phyloP scores from a whole-genome alignment of 2,329 filamentous ascomycete species.

The Diplodia scrobiculata region DNA sequence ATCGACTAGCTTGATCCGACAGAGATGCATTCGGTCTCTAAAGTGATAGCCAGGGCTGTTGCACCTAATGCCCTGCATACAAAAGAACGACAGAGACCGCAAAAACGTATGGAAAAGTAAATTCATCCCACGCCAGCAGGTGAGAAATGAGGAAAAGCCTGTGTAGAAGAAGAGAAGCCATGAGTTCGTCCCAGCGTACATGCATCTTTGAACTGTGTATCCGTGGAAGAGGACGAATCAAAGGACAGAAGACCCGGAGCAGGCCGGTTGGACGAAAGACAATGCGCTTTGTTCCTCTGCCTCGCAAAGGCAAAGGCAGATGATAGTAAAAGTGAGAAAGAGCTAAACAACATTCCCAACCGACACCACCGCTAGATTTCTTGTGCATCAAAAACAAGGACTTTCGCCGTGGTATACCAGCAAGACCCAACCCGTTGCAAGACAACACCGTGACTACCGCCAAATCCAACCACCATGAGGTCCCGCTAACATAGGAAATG shows the following conservation, averaged over 20 bases:
- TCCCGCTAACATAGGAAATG: slow-evolving; percentile 47
- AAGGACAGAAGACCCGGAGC: slow-evolving; percentile 27
- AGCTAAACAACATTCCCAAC: slow-evolving; percentile 32
- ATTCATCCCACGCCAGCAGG: slow-evolving; percentile 20
- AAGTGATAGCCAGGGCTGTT: neutral
- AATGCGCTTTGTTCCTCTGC: slow-evolving; percentile 27
- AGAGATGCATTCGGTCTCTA: slow-evolving; percentile 24
- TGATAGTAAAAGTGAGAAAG: slow-evolving; percentile 17
- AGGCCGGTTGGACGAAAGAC: slow-evolving; percentile 22
- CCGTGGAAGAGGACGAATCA: slow-evolving; percentile 22
- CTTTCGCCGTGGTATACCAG: slow-evolving; percentile 47
- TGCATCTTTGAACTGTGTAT: slow-evolving; percentile 30
- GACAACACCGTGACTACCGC: slow-evolving; percentile 29
- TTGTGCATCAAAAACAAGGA: slow-evolving; percentile 35
- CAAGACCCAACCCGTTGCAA: slow-evolving; percentile 31
- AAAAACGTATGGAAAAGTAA: slow-evolving; percentile 34
- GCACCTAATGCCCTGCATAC: slow-evolving; percentile 2
- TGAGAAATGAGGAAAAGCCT: slow-evolving; percentile 4
- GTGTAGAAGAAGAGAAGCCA: slow-evolving; percentile 33
- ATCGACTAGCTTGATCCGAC: neutral
- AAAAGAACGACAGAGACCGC: slow-evolving; percentile 31
- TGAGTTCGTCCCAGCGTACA: slow-evolving; percentile 46
- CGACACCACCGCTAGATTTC: slow-evolving; percentile 44
- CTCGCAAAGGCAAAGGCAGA: slow-evolving; percentile 7
- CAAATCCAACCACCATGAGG: slow-evolving; percentile 26